These are phyloP conservation scores for Fusarium mundagurra DNA, from an alignment of 2,329 filamentous ascomycete species.

Conservation along the genomic window DNA sequence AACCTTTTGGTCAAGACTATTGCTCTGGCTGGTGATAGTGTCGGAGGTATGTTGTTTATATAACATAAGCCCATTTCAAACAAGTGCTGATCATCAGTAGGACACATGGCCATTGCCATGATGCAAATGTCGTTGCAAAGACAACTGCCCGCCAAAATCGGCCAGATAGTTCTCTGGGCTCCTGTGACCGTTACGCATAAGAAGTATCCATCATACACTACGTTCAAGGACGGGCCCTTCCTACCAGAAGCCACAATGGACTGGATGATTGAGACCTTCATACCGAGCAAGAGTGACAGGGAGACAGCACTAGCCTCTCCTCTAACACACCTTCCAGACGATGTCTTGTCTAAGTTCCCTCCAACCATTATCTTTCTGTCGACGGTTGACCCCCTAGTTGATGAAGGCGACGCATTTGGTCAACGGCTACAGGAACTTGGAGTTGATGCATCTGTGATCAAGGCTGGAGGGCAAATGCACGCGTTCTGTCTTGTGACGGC, in stretches of 20 bases:
- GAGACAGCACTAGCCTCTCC: neutral
- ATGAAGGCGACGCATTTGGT: neutral
- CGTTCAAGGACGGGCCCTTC: neutral
- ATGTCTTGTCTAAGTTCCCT: neutral
- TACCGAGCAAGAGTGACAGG: neutral
- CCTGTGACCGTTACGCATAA: neutral
- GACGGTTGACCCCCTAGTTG: neutral
- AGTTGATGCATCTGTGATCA: neutral
- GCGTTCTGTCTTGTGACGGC: neutral
- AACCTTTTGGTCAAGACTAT: neutral
- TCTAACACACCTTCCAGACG: neutral
- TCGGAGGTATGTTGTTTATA: neutral
- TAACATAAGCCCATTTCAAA: no score
- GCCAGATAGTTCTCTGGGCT: neutral
- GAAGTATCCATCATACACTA: neutral
- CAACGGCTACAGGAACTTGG: neutral
- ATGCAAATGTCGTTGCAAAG: neutral
- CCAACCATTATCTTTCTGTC: neutral
- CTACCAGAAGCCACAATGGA: neutral
- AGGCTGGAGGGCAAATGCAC: neutral
- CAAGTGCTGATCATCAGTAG: neutral
- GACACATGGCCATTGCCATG: neutral
- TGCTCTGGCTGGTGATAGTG: neutral
- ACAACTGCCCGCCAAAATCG: neutral
- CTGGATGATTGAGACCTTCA: neutral